Evolutionary conservation across 2,329 filamentous ascomycete species (phyloP).

Genomic region (Penicillium paneum): DNA sequence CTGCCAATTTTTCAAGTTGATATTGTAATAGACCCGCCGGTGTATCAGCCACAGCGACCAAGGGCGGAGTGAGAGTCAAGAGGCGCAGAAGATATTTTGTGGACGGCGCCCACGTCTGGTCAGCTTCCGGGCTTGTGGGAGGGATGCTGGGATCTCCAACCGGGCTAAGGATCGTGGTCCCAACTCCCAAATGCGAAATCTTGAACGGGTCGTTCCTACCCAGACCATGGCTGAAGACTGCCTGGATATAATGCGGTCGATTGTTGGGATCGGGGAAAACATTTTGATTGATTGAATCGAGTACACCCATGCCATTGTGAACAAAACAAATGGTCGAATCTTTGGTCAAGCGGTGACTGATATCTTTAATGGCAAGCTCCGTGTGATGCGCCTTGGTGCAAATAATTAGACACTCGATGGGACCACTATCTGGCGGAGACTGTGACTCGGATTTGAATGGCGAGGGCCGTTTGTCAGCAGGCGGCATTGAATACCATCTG

Average conservation of each 20-base stretch:
- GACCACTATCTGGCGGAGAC: constrained; percentile 39
- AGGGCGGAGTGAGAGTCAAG: constrained; percentile 59
- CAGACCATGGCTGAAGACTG: constrained; percentile 60
- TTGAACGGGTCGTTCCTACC: constrained; percentile 50
- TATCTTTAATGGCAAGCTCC: constrained; percentile 61
- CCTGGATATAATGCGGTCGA: constrained; percentile 74
- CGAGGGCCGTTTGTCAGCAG: constrained; percentile 14
- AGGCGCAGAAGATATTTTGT: constrained; percentile 63
- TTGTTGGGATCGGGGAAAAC: constrained; percentile 65
- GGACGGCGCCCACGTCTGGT: constrained; percentile 34
- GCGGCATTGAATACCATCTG: constrained; percentile 34
- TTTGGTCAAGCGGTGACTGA: constrained; percentile 64
- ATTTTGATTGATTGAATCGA: constrained; percentile 70
- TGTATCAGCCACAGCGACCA: constrained; percentile 59
- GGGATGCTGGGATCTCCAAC: constrained; percentile 33
- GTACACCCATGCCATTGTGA: constrained; percentile 76
- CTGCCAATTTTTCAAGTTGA: constrained; percentile 76
- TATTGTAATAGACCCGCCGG: constrained; percentile 63
- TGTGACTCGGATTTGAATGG: neutral
- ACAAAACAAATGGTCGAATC: constrained; percentile 72
- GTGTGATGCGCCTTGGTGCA: constrained; percentile 71
- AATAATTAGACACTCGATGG: constrained; percentile 72
- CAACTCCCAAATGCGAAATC: constrained; percentile 57
- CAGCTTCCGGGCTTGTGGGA: constrained; percentile 21
- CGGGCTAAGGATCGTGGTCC: constrained; percentile 57